Base-by-base conservation (phyloP, 2,329 filamentous ascomycete species). In the Xylariaceae sp. region DNA sequence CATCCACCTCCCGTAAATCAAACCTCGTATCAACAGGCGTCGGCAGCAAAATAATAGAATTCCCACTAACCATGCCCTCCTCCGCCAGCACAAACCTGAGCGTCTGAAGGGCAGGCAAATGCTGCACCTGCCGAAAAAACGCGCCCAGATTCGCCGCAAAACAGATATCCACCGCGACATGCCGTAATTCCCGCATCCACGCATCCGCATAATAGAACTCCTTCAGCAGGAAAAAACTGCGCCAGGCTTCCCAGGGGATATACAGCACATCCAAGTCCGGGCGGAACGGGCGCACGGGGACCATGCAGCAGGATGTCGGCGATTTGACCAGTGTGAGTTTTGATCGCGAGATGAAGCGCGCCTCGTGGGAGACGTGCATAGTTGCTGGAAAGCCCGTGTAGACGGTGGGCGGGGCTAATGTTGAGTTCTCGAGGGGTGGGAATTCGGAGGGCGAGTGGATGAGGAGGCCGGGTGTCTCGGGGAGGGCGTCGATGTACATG, bases 241-340 rank as follows among this genome's bases (percentile, higher is more conserved):
- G 34, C 56, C 56, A 58, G 13, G 56, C 51, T 45, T 58, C 56
- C 56, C 51, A 50, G 4, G 51, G 51, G 45, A 58, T 54, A 23
- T 54, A 58, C 4, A 58, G 45, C 4, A 54, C 45, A 37, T 58
- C 56, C 2, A 53, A 30, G 4, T 50, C 56, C 1, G 35, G 45
- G 15, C 51, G 51, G 34, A 58, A 58, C 10, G 18, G 35, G 2
- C 56, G 51, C 42, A 54, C 56, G 8, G 56, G 56, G 6, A 58
- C 51, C 56, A 54, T 58, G 35, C 56, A 54, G 30, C 4, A 13
- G 11, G 23, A 11, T 3, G 23, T 35, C 11, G 23, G 8, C 15
- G 23, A 13, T 7, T 51, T n/a, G 11, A 35, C 10, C 23, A 35
- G 15, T 5, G 4, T 4, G 5, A 51, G 34, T 30, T 23, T 18